Evolutionary conservation across 192 early-diverging fungal species (phyloP), one percentile per base, ranked within the genome.

Genomic region (Entomortierella parvispora): DNA sequence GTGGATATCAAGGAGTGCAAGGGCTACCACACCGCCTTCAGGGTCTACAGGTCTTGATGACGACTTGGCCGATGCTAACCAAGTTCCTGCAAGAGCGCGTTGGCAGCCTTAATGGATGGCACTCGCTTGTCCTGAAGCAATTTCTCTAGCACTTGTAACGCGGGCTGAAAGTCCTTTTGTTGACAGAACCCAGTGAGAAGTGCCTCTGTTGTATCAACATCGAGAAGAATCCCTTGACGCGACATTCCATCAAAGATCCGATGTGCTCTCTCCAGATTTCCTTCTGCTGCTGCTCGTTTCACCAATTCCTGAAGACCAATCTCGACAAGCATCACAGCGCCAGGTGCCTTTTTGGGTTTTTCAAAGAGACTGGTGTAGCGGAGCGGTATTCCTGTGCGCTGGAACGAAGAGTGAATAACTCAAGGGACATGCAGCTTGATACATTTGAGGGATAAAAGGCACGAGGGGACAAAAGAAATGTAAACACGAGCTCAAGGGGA

Each of bases 241-340:
- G 70, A 34, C 70, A 65, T 58, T 14, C 57, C 70, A 4, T 67
- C 33, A 37, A 65, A 65, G 17, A 72, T 59, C n/a, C 23, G 50
- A 18, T 28, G 23, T 1, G 57, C 62, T 9, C 70, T 48, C n/a
- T 57, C 42, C 50, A 65, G 63, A 25, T 65, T 22, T 14, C 51
- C 37, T 15, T 64, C 62, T 1, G 25, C 25, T 26, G 28, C 56
- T 5, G 70, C 70, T 45, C 51, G 70, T 31, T 59, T 65, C 15
- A 59, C 34, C 44, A 65, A 40, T 40, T 72, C 70, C 12, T 65
- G 62, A 9, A 72, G 62, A 9, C 70, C 70, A 58, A 65, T 54
- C 18, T 71, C 69, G 1, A 33, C 55, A 20, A 71, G 46, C 17
- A 48, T 54, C 10, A 34, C 22, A n/a, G n/a, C n/a, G n/a, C n/a